phyloP scores from a whole-genome alignment of 2,329 filamentous ascomycete genomes.

The Dothistroma septosporum region DNA sequence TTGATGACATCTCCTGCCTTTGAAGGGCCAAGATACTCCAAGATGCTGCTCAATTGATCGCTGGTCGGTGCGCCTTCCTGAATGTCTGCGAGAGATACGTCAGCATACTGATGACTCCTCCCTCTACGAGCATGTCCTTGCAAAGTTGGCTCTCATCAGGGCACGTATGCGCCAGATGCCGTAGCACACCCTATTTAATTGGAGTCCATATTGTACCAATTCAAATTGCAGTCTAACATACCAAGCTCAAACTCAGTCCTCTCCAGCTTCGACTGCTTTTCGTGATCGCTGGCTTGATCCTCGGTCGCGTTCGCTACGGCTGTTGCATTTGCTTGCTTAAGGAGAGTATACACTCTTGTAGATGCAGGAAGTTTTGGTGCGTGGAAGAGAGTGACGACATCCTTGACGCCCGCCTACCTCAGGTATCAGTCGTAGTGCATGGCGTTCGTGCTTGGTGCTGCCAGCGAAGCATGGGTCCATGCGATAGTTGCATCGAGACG shows the following conservation, averaged over 20 bases:
- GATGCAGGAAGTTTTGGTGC: conserved; percentile 71
- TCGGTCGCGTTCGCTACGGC: conserved; percentile 64
- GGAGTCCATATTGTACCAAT: not conserved
- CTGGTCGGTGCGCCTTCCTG: conserved; percentile 74
- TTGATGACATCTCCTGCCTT: conserved; percentile 63
- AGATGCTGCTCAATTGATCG: conserved; percentile 77
- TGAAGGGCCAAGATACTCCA: conserved; percentile 70
- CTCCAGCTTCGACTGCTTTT: conserved; percentile 55
- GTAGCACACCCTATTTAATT: not conserved
- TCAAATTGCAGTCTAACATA: conserved; percentile 21
- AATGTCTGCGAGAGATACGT: conserved; percentile 51
- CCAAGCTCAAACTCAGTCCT: conserved; percentile 72
- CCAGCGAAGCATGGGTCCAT: not conserved
- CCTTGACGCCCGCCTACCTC: conserved; percentile 47
- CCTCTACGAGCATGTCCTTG: not conserved
- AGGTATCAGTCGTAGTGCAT: not conserved
- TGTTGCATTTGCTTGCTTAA: conserved; percentile 74
- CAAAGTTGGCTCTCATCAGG: not conserved
- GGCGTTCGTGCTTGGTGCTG: not conserved
- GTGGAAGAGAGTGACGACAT: conserved; percentile 96
- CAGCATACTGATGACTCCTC: conserved; percentile 7
- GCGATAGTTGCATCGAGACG: not conserved
- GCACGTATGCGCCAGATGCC: not conserved
- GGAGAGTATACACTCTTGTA: conserved; percentile 65
- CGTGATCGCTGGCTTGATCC: conserved; percentile 68